A percentile compares a stretch with the other conserved stretches of the same genome.
Conservation (phyloP, 352 stramenopile species). For the Thalassiosira sp. region DNA sequence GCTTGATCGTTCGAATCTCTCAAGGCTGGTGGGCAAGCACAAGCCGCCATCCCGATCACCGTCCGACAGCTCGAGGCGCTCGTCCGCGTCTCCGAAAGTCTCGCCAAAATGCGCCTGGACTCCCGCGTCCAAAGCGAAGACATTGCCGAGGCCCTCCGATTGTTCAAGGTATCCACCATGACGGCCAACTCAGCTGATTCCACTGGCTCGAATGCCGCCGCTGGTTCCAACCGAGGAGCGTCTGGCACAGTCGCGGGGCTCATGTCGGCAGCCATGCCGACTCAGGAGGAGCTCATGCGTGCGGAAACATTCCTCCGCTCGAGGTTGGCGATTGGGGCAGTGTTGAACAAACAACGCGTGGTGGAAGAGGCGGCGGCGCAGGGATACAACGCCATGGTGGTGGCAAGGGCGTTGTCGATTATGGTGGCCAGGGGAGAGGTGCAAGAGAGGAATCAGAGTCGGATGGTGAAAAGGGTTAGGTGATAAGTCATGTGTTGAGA, state of each 20-base stretch:
- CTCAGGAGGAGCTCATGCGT: constrained; percentile 79
- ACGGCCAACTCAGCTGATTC: constrained; percentile 91
- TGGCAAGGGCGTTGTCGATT: constrained; percentile 79
- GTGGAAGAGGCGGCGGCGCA: constrained; percentile 82
- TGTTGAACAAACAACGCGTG: constrained; percentile 81
- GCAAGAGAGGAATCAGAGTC: constrained; percentile 82
- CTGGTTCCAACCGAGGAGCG: constrained; percentile 9
- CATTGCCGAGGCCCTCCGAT: constrained; percentile 94
- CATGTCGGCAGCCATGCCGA: constrained; percentile 50
- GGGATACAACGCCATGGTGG: constrained; percentile 81
- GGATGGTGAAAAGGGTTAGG: constrained; percentile 81
- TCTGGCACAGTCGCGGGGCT: constrained; percentile 9
- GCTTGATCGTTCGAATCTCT: neutral
- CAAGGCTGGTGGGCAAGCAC: constrained; percentile 37
- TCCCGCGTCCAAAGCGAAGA: constrained; percentile 86
- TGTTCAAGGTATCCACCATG: constrained; percentile 99
- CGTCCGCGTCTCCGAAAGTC: constrained; percentile 94
- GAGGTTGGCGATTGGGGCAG: constrained; percentile 74
- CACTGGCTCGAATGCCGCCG: constrained; percentile 33
- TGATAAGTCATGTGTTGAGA: constrained; percentile 38
- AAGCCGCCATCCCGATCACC: constrained; percentile 92
- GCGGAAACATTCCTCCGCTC: constrained; percentile 85
- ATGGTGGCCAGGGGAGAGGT: constrained; percentile 83
- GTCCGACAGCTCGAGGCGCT: constrained; percentile 98
- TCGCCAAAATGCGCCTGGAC: constrained; percentile 97